Evolutionary conservation across 495 filamentous ascomycete genomes (phyloP).

Genomic region (Penicillium soppii): DNA sequence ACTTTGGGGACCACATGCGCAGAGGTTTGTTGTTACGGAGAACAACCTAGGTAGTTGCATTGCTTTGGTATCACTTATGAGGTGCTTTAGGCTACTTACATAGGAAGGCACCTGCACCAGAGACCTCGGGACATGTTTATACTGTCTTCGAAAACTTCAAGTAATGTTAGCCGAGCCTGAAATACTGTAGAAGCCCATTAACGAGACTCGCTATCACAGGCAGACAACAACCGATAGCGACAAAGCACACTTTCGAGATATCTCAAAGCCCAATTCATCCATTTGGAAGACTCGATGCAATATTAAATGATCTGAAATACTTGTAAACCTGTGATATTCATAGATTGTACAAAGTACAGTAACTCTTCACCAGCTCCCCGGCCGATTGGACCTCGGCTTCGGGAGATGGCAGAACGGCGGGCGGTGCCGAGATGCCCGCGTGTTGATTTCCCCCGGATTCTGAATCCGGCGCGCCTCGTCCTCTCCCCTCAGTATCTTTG

Average conservation of each 20-base stretch:
- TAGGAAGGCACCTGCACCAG: too few relatives aligned
- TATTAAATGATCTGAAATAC: too few relatives aligned
- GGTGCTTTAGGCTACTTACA: too few relatives aligned
- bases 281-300: too few relatives aligned
- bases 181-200: too few relatives aligned
- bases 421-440: conserved; percentile 23
- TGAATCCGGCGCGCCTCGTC: conserved; percentile 18
- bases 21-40: too few relatives aligned
- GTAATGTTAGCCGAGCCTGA: neutral
- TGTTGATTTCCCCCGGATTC: conserved; percentile 33
- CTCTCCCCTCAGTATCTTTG: conserved; percentile 12
- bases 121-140: neutral
- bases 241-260: neutral
- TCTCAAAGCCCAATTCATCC: too few relatives aligned
- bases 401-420: conserved; percentile 35
- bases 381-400: conserved; percentile 37
- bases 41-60: too few relatives aligned
- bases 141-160: too few relatives aligned
- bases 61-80: too few relatives aligned
- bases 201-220: neutral
- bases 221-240: neutral
- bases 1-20: too few relatives aligned
- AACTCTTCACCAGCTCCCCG: neutral
- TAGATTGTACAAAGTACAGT: neutral
- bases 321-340: too few relatives aligned